These are phyloP conservation scores for Kodamaea alishanica DNA, from an alignment of 1,139 yeast genomes.

Conservation along the genomic window DNA sequence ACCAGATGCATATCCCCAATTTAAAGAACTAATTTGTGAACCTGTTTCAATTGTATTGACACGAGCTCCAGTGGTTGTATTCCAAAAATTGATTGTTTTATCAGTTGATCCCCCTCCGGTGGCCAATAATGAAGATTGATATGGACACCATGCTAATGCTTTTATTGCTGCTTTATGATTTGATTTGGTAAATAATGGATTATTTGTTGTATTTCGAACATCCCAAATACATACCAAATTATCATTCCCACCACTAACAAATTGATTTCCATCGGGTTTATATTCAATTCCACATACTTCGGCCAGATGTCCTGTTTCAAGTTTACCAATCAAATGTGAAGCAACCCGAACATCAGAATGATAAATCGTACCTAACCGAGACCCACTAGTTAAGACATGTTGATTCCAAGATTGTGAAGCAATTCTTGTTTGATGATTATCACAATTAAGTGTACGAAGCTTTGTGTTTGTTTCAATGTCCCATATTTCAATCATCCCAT, in stretches of 20 bases:
- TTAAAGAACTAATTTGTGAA: conserved; percentile 86
- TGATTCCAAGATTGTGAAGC: conserved; percentile 86
- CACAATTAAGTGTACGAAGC: conserved; percentile 73
- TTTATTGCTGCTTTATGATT: conserved; percentile 93
- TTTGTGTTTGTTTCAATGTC: conserved; percentile 77
- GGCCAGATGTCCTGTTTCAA: conserved; percentile 59
- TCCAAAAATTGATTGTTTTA: conserved; percentile 91
- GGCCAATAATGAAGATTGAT: conserved; percentile 75
- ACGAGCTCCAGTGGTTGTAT: conserved; percentile 84
- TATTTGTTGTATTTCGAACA: conserved; percentile 45
- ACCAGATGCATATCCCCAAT: conserved; percentile 80
- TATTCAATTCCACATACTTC: conserved; percentile 94
- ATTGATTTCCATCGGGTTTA: conserved; percentile 77
- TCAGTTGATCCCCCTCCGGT: conserved; percentile 97
- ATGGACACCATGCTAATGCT: conserved; percentile 95
- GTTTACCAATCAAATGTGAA: conserved; percentile 63
- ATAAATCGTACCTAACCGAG: conserved; percentile 77
- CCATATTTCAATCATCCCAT: conserved; percentile 90
- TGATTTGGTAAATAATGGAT: conserved; percentile 72
- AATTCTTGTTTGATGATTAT: conserved; percentile 61
- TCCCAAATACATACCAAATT: conserved; percentile 95
- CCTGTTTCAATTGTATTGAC: conserved; percentile 87
- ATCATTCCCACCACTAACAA: conserved; percentile 94
- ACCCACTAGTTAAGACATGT: conserved; percentile 78
- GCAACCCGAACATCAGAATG: conserved; percentile 93